phyloP scores from a whole-genome alignment of 345 rosid species.

The Eucalyptus polybractea region DNA sequence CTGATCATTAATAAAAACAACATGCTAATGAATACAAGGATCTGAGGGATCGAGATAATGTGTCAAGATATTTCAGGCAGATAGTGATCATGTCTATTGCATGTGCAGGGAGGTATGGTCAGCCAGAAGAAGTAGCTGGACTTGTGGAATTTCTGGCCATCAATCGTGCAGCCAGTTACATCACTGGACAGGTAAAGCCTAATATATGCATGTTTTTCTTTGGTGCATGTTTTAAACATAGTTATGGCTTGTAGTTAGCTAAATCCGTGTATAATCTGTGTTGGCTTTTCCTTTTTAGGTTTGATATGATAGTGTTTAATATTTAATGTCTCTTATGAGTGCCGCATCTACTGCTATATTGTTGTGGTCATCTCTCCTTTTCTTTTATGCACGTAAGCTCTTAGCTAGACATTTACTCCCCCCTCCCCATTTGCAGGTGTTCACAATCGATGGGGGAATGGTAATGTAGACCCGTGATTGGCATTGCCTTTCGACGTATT shows the following conservation, averaged over 20 bases:
- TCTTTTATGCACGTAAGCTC: not conserved
- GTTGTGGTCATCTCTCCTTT: not conserved
- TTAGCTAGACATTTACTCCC: not conserved
- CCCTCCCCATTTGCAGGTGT: slow-evolving; percentile 41
- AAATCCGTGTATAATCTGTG: not conserved
- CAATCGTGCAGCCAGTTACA: slow-evolving; percentile 80
- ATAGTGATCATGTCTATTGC: not conserved
- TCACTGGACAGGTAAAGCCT: slow-evolving; percentile 79
- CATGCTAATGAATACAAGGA: not conserved
- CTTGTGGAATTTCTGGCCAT: slow-evolving; percentile 93
- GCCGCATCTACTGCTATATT: not conserved
- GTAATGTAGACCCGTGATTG: slow-evolving; percentile 35
- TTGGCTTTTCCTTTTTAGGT: not conserved
- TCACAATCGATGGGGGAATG: slow-evolving; percentile 95
- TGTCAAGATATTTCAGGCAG: not conserved
- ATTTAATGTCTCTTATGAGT: not conserved
- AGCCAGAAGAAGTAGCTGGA: slow-evolving; percentile 97
- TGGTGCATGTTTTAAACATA: not conserved
- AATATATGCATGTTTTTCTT: not conserved
- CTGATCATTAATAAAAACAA: not conserved
- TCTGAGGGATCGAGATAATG: not conserved
- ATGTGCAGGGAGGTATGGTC: slow-evolving; percentile 84
- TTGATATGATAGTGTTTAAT: not conserved
- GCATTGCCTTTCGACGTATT: not conserved
- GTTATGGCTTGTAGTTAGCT: not conserved